Conservation (phyloP, 2,329 filamentous ascomycete species). For the Aspergillus sergii region DNA sequence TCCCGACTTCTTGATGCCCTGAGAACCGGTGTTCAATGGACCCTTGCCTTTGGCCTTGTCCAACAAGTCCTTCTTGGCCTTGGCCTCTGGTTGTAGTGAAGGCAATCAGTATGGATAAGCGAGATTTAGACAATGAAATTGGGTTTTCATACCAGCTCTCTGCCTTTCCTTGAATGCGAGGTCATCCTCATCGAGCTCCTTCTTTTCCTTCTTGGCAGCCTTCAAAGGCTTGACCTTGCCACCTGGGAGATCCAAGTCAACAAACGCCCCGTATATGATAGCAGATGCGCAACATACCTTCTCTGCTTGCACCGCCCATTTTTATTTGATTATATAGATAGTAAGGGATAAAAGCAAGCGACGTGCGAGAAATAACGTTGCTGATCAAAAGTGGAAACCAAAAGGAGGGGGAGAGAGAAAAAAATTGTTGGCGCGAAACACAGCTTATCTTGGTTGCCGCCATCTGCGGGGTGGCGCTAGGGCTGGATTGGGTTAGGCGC, state of each 20-base stretch:
- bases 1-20: constrained; percentile 97
- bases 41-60: constrained; percentile 84
- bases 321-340: constrained; percentile 26
- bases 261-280: background rate
- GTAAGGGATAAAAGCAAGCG: constrained; percentile 15
- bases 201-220: constrained; percentile 80
- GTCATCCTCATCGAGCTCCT: constrained; percentile 86
- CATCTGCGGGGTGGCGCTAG: constrained; percentile 19
- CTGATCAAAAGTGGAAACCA: constrained; percentile 20
- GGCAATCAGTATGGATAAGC: constrained; percentile 9
- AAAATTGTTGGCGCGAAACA: constrained; percentile 11
- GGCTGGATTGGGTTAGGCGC: constrained; percentile 21
- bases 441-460: constrained; percentile 24
- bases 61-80: constrained; percentile 82
- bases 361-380: constrained; percentile 12
- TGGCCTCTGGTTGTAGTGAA: constrained; percentile 62
- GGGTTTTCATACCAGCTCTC: constrained; percentile 68
- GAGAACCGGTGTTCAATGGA: constrained; percentile 77
- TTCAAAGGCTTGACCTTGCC: constrained; percentile 86
- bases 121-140: background rate
- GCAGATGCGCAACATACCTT: constrained; percentile 51
- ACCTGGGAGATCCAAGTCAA: constrained; percentile 51
- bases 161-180: constrained; percentile 81
- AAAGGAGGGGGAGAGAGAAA: constrained; percentile 8
- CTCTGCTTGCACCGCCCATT: constrained; percentile 70